Percentiles rank a stretch among this genome's conserved stretches.
Conservation (phyloP, 257 asterid species). For the Parsonsia alboflavescens region DNA sequence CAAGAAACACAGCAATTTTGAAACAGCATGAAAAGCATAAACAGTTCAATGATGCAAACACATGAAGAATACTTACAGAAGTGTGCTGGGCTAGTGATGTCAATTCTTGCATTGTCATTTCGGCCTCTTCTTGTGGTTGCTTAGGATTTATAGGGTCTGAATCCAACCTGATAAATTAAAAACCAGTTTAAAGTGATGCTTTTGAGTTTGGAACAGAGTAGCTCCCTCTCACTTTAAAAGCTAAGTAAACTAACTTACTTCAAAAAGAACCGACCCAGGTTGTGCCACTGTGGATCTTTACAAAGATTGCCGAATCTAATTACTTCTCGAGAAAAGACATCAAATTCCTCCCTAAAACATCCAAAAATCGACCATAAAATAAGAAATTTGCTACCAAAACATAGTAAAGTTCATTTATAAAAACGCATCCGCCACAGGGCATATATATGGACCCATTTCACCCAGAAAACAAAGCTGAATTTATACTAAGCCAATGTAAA, state of each 20-base stretch:
- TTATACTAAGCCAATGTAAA: not conserved
- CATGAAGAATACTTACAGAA: slow-evolving; percentile 57
- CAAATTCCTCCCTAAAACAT: slow-evolving; percentile 83
- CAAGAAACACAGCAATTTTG: not conserved
- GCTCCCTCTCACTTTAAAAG: slow-evolving; percentile 5
- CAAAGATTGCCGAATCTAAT: slow-evolving; percentile 89
- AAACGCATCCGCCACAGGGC: not conserved
- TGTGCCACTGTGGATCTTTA: slow-evolving; percentile 99
- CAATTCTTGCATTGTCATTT: slow-evolving; percentile 83
- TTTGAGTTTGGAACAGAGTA: not conserved
- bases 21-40: not conserved
- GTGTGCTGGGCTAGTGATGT: slow-evolving; percentile 83
- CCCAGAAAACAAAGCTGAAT: not conserved
- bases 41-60: not conserved
- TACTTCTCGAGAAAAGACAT: slow-evolving; percentile 83
- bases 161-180: slow-evolving; percentile 61
- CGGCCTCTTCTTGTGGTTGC: slow-evolving; percentile 70
- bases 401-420: not conserved
- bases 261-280: slow-evolving; percentile 68
- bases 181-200: not conserved
- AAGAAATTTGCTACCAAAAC: not conserved
- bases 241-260: slow-evolving; percentile 43
- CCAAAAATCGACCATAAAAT: slow-evolving; percentile 12
- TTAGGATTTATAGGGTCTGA: slow-evolving; percentile 60
- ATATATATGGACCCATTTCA: not conserved